A percentile compares a stretch with the other conserved stretches of the same genome.
Conservation (phyloP, 1,284 basidiomycete genomes). For the Moesziomyces sp. region DNA sequence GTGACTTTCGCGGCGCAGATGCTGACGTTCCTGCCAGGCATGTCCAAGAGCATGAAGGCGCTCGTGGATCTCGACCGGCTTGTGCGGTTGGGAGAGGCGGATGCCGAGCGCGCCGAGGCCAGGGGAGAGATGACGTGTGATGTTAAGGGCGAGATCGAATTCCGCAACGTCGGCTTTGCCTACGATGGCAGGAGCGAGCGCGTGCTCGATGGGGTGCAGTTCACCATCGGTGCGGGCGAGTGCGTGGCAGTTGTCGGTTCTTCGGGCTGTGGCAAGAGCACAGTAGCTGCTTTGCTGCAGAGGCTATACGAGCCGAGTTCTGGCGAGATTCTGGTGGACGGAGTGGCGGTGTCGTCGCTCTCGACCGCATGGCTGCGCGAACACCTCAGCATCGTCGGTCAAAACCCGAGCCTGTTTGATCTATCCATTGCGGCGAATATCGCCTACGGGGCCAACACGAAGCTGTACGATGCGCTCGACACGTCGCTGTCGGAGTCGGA, state of each 20-base stretch:
- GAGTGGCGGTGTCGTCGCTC: constrained; percentile 15
- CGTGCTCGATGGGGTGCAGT: constrained; percentile 41
- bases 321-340: constrained; percentile 52
- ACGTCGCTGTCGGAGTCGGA: background rate
- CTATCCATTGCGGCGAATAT: constrained; percentile 58
- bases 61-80: constrained; percentile 80
- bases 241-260: constrained; percentile 63
- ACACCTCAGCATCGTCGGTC: constrained; percentile 57
- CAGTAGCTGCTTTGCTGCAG: constrained; percentile 58
- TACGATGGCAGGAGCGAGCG: constrained; percentile 36
- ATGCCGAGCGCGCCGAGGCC: constrained; percentile 1
- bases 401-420: constrained; percentile 58
- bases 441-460: constrained; percentile 44
- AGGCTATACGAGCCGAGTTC: constrained; percentile 59
- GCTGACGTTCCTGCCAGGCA: constrained; percentile 75
- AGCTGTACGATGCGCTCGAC: constrained; percentile 12
- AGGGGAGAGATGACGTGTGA: constrained; percentile 8
- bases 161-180: constrained; percentile 55
- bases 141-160: constrained; percentile 39
- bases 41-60: constrained; percentile 70
- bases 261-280: constrained; percentile 64
- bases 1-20: constrained; percentile 90
- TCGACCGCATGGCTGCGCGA: constrained; percentile 50
- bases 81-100: constrained; percentile 68
- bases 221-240: constrained; percentile 52